Base-by-base conservation (phyloP, 768 basidiomycete genomes). In the Coprinopsis strossmayeri region DNA sequence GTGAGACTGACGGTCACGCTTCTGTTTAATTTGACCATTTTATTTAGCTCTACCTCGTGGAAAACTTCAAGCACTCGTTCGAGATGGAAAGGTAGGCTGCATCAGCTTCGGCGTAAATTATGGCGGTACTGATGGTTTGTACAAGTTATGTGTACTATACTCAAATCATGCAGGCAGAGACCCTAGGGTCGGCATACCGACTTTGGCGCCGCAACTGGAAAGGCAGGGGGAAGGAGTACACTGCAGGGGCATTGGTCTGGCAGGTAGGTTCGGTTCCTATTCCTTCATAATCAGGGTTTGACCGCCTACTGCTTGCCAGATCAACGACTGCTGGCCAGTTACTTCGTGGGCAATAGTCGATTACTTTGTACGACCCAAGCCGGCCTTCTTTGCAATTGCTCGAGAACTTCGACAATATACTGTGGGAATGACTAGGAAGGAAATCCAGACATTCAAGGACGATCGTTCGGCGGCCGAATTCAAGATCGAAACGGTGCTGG, bases 141-240 rank as follows among this genome's bases (percentile, higher is more conserved):
- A 12, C 48, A 38, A 91, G 89, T 63, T 96, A 94, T 66, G 77
- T 90, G 12, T 97, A 92, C 66, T 91, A 88, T 59, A 95, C 95
- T 3, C 95, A 97, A 66, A 69, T 95, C 48, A 94, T 97, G 90
- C 95, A 98, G 66, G 88, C 93, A 2, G 94, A 97, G 65, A 82
- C 87, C 1, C 73, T 97, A 17, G 80, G 83, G 1, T 80, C 87
- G 18, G 95, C 95, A 0, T 96, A 91, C 63, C 81, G 88, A 17
- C 70, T 91, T 1, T 97, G 94, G 95, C 73, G 92, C 48, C 76
- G 95, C 15, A 87, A 92, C 62, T 98, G 92, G 91, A 71, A 75
- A 26, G 95, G 95, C n/a, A 77, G 64, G 51, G 91, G 91, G 5
- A 78, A 69, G 58, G 88, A 96, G 60, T 83, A 90, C 63, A 91